Base-by-base conservation (phyloP, 176 grass and related monocot species). In the Ananas comosus region DNA sequence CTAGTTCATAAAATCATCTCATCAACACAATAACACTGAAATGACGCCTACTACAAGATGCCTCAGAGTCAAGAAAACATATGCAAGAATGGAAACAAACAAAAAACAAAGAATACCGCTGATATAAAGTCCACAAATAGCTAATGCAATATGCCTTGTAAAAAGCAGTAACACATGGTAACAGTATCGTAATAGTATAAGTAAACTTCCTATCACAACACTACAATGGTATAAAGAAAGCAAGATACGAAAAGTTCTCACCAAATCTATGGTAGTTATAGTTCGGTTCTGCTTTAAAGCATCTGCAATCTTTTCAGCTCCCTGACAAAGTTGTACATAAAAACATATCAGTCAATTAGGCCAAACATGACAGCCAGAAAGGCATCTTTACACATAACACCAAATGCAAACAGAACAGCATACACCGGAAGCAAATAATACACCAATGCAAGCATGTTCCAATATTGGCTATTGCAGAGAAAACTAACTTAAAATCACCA, bases 221-320 rank as follows among this genome's bases (percentile, higher is more conserved):
- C 33, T 42, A 42, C 33, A 42, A 42, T 42, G 33, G 33, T 42
- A 8, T 42, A 42, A 42, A 10, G 2, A 3, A 61, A 18, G 4
- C 21, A 16, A 9, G 17, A 61, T 9, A 61, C 6, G 16, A 59
- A 11, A 77, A 59, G 69, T 68, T 51, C 84, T 80, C 74, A 97
- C 94, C 87, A 99, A 85, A 68, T 99, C 94, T 77, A 93, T 75
- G 16, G 84, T 87, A 80, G 75, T 79, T 77, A 99, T 88, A 67
- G 94, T 93, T 74, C 73, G 78, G 76, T 99, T 99, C 85, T 88
- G 79, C 67, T 83, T 90, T 73, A 99, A 69, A 85, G 89, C 89
- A 81, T 99, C 89, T 24, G 89, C 94, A 83, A 99, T 70, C 71
- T 85, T 90, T 80, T 85, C 89, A 70, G 84, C 87, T 80, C 94